Evolutionary conservation across 2,329 filamentous ascomycete species (phyloP).

Genomic region (Paraconiothyrium sp.): DNA sequence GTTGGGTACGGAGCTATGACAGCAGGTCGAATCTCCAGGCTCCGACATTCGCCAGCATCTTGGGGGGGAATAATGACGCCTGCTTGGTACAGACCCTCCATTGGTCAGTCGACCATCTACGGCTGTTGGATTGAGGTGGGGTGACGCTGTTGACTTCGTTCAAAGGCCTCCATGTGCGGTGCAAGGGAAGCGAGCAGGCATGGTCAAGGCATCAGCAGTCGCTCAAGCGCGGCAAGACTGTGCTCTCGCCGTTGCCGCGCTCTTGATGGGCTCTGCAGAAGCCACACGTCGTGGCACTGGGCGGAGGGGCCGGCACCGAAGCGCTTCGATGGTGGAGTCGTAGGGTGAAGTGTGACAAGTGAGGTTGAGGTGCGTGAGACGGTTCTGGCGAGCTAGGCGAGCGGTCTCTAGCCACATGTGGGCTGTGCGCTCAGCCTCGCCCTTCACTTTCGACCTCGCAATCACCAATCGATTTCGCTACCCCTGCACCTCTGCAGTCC

Average conservation of each 20-base stretch:
- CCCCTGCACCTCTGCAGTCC: slow-evolving; percentile 22
- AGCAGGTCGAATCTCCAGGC: not conserved
- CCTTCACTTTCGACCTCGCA: slow-evolving; percentile 34
- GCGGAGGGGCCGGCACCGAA: slow-evolving; percentile 16
- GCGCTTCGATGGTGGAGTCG: slow-evolving; percentile 22
- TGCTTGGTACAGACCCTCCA: not conserved
- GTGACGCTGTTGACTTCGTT: slow-evolving; percentile 3
- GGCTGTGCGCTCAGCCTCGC: slow-evolving; percentile 32
- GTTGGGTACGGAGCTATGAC: slow-evolving; percentile 18
- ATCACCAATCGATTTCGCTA: slow-evolving; percentile 35
- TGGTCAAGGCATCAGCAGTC: slow-evolving; percentile 35
- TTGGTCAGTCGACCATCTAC: not conserved
- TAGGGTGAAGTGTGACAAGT: slow-evolving; percentile 24
- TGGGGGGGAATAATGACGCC: slow-evolving; percentile 8
- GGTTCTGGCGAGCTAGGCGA: slow-evolving; percentile 26
- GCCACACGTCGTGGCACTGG: slow-evolving; percentile 19
- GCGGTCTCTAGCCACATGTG: slow-evolving; percentile 26
- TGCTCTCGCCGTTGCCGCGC: slow-evolving; percentile 33
- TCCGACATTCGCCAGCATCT: not conserved
- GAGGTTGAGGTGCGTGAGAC: slow-evolving; percentile 21
- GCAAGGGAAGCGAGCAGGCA: slow-evolving; percentile 27
- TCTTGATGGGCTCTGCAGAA: slow-evolving; percentile 28
- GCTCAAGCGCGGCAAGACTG: slow-evolving; percentile 41
- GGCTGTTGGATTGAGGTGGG: slow-evolving; percentile 5
- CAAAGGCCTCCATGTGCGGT: slow-evolving; percentile 3